Evolutionary conservation across 345 rosid species (phyloP).

Genomic region (Combretum micranthum): DNA sequence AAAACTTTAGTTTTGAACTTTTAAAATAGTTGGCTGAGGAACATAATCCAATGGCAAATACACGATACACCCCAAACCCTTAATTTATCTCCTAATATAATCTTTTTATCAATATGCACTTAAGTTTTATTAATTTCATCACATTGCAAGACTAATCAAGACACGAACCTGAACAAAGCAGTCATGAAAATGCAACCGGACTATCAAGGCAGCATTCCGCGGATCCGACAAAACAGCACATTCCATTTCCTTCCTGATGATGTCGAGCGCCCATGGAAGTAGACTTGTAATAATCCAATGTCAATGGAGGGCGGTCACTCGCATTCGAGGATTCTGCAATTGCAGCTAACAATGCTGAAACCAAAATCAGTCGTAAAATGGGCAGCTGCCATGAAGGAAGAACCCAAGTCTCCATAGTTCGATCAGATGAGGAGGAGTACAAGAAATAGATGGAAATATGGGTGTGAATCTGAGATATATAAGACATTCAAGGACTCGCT

Average conservation of each 20-base stretch:
- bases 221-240: conserved; percentile 80
- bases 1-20: too few relatives aligned
- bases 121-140: too few relatives aligned
- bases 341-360: conserved; percentile 14
- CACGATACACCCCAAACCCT: too few relatives aligned
- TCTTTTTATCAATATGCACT: too few relatives aligned
- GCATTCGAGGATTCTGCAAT: conserved; percentile 20
- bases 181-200: conserved; percentile 82
- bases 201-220: conserved; percentile 64
- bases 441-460: conserved; percentile 20
- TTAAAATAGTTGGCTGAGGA: too few relatives aligned
- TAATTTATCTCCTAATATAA: too few relatives aligned
- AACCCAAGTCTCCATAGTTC: conserved; percentile 11
- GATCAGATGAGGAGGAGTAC: neutral
- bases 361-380: conserved; percentile 7
- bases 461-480: conserved; percentile 27
- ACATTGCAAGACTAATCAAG: neutral
- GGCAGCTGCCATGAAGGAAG: neutral
- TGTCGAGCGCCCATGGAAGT: conserved; percentile 52
- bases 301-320: conserved; percentile 37
- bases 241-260: conserved; percentile 79
- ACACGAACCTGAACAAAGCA: conserved; percentile 75
- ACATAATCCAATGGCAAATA: too few relatives aligned
- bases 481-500: conserved; percentile 6
- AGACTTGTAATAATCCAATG: conserved; percentile 59